Evolutionary conservation across 495 filamentous ascomycete species (phyloP).

Genomic region (Talaromyces trachyspermus): DNA sequence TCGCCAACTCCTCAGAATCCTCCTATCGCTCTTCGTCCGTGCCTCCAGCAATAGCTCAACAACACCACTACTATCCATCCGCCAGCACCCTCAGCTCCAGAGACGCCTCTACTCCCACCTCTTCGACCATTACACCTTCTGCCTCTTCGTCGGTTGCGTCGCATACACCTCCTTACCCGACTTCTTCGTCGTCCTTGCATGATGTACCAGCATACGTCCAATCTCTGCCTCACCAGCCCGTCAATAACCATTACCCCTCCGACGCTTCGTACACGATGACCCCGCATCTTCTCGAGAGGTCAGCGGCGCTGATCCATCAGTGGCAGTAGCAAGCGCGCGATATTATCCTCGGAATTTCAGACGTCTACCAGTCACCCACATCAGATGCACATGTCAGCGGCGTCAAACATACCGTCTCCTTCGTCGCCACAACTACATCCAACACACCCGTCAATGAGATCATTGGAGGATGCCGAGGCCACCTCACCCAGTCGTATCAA

Average conservation of each 20-base stretch:
- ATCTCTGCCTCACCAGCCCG: slow-evolving; percentile 20
- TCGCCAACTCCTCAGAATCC: slow-evolving; percentile 25
- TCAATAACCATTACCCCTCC: slow-evolving; percentile 20
- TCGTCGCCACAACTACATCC: slow-evolving; percentile 46
- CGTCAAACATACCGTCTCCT: slow-evolving; percentile 29
- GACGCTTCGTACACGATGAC: slow-evolving; percentile 12
- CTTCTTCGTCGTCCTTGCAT: slow-evolving; percentile 24
- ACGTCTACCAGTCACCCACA: slow-evolving; percentile 35
- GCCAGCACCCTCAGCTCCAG: slow-evolving; percentile 25
- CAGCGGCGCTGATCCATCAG: background rate
- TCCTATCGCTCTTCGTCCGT: slow-evolving; percentile 25
- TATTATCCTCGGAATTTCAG: slow-evolving; percentile 7
- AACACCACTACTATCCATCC: slow-evolving; percentile 9
- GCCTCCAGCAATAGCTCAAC: slow-evolving; percentile 13
- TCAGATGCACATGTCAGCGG: slow-evolving; percentile 20
- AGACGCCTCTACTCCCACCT: slow-evolving; percentile 27
- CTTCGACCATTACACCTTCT: slow-evolving; percentile 29
- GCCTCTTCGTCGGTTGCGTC: slow-evolving; percentile 36
- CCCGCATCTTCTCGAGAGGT: slow-evolving; percentile 4
- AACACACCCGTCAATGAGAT: slow-evolving; percentile 43
- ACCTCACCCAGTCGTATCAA: slow-evolving; percentile 69
- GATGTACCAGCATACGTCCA: slow-evolving; percentile 38
- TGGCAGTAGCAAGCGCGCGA: background rate
- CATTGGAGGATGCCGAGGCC: slow-evolving; percentile 45
- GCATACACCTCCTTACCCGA: slow-evolving; percentile 26